A percentile compares a stretch with the other conserved stretches of the same genome.
Conservation (phyloP, 495 filamentous ascomycete genomes). For the Chaetomidium leptoderma region DNA sequence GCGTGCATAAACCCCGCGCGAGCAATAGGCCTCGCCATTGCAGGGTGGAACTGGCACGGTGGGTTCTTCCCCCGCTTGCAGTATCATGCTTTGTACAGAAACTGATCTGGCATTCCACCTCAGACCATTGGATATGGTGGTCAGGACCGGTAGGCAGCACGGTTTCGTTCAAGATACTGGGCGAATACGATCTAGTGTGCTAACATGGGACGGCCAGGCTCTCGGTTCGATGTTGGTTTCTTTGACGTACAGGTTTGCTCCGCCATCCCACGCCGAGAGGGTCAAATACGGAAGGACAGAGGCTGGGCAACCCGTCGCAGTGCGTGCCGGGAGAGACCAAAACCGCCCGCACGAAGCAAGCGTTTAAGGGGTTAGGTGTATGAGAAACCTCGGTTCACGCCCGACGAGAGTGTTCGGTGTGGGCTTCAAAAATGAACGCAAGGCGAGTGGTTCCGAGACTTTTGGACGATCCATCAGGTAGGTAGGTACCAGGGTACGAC, state of each 20-base stretch:
- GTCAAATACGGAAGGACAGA: conserved; percentile 4
- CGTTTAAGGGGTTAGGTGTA: too few relatives aligned
- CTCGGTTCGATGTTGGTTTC: conserved; percentile 19
- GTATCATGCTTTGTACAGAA: background rate
- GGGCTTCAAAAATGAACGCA: too few relatives aligned
- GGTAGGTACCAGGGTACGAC: too few relatives aligned
- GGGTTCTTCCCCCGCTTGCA: background rate
- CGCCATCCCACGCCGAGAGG: conserved; percentile 22
- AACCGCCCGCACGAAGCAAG: too few relatives aligned
- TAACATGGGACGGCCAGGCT: conserved; percentile 6
- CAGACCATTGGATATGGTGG: conserved; percentile 39
- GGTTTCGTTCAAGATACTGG: background rate
- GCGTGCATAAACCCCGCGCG: conserved; percentile 34
- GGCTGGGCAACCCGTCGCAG: background rate
- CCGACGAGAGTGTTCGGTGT: too few relatives aligned
- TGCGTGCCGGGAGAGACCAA: background rate
- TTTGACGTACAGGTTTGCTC: conserved; percentile 26
- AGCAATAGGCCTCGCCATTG: conserved; percentile 29
- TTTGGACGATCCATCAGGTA: too few relatives aligned
- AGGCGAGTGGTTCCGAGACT: background rate
- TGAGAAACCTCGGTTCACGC: too few relatives aligned
- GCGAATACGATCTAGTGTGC: background rate
- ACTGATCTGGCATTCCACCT: background rate
- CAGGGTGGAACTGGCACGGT: conserved; percentile 26
- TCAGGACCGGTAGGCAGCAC: conserved; percentile 25